Base-by-base conservation (phyloP, 805 yeast genomes). In the Teunomyces gatunensis region DNA sequence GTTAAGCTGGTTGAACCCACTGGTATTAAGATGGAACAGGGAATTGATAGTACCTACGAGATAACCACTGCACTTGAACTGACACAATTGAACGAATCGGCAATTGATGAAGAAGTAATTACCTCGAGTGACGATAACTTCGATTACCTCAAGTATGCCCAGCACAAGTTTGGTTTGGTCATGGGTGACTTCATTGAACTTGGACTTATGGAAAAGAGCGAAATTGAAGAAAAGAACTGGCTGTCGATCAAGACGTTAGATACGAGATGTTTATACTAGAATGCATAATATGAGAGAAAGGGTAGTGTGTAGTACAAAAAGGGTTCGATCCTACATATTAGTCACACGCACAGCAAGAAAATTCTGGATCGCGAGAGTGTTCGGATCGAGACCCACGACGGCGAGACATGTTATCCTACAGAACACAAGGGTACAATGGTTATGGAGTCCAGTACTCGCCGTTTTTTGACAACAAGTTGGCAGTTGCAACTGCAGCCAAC, bases 401-500 rank as follows among this genome's bases (percentile, higher is more conserved):
- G 10, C 17, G 5, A 30, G 20, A 11, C 23, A 88, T 90, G 96
- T 74, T 89, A 15, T 72, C 84, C 2, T 89, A 74, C 63, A 73
- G 87, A 55, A 88, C 96, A 21, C 68, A 72, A 13, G 96, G 96
- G 0, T 89, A 80, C 66, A 86, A 89, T 60, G 97, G 97, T 12
- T 89, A 89, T 61, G 84, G 85, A 0, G 86, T 90, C 12, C 85
- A 85, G 58, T 94, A 92, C 70, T 89, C 97, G 0, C 97, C 98
- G 1, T 92, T 83, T 59, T 87, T 82, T 57, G 98, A 92, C 65
- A 88, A 87, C 68, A 87, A 88, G 58, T 60, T 92, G 18, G 97
- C 96, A 0, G 92, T 89, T 28, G 95, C 96, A 0, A 77, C 96
- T 0, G 85, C 96, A 1, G 89, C 97, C 23, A 94, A 92, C 69